Evolutionary conservation across 2,329 filamentous ascomycete genomes (phyloP), one percentile per base, ranked within the genome.

Genomic region (Ramichloridium luteum): DNA sequence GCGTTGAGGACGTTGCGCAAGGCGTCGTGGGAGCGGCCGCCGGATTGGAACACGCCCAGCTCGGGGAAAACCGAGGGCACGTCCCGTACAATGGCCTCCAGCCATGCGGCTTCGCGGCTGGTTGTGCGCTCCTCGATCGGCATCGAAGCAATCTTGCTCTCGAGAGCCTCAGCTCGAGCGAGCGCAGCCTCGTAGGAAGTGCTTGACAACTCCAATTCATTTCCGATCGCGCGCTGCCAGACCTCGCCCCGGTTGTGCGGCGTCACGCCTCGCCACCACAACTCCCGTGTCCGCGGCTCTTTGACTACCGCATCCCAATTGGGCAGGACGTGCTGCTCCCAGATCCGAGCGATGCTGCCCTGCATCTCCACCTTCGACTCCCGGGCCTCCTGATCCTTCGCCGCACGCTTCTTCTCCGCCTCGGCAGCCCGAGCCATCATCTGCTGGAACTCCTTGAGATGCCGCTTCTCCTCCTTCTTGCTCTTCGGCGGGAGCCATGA

Each of bases 401-500:
- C 55, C 6, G 58, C 59, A 38, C 60, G 61, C 34, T 63, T 62
- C 47, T 65, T 69, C 38, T 72, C 68, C 35, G 66, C 62, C 57
- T 75, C 72, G 25, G 68, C 61, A 16, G 72, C 67, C 27, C 66
- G 41, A 61, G 71, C 47, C 77, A 88, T 82, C 79, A 90, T 86
- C 54, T 70, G 75, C 57, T 86, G 77, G 51, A 86, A 90, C 53
- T 90, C 76, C 49, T 73, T 85, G 43, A 98, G 54, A 56, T 98
- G 90, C 44, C 77, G 78, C 53, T 74, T 81, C 60, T 98, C 90
- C 56, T 98, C 90, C 32, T 80, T 80, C 2, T 84, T 86, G 43
- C 90, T 77, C 58, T 90, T 90, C 1, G 82, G 82, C 1, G 83
- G 82, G 2, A 90, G 63, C 83, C 83, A 90, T 1, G 80, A 85